Conservation (phyloP, 257 asterid genomes). For the Solanum dulcamara region DNA sequence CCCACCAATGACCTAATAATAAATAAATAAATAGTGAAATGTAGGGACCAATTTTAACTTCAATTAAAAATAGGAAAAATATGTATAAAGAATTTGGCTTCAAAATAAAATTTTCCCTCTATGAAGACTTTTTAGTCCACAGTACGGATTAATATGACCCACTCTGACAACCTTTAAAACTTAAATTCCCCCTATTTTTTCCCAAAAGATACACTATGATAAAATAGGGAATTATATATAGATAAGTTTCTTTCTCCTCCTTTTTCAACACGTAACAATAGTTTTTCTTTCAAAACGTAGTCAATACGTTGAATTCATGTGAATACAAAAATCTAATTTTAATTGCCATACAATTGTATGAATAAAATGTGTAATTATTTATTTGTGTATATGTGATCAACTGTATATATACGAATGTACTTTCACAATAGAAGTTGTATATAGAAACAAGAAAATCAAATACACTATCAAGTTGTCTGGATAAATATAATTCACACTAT, state of each 20-base stretch:
- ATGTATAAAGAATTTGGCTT: background rate
- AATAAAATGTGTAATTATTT: background rate
- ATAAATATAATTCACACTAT: too few relatives aligned
- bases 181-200: background rate
- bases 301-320: background rate
- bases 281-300: background rate
- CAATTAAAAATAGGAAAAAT: background rate
- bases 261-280: background rate
- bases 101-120: background rate
- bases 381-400: background rate
- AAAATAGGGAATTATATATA: background rate
- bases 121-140: background rate
- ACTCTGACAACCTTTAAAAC: background rate
- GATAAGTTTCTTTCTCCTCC: background rate
- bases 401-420: background rate
- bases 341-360: background rate
- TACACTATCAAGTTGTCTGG: too few relatives aligned
- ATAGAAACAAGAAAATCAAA: too few relatives aligned
- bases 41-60: background rate
- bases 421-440: too few relatives aligned
- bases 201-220: background rate
- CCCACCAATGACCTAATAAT: background rate
- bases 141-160: background rate
- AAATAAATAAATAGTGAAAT: background rate
- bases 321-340: background rate